Percentiles rank a stretch among this genome's conserved stretches.
phyloP scores from a whole-genome alignment of 1,284 basidiomycete genomes.

The Ganoderma meredithae region DNA sequence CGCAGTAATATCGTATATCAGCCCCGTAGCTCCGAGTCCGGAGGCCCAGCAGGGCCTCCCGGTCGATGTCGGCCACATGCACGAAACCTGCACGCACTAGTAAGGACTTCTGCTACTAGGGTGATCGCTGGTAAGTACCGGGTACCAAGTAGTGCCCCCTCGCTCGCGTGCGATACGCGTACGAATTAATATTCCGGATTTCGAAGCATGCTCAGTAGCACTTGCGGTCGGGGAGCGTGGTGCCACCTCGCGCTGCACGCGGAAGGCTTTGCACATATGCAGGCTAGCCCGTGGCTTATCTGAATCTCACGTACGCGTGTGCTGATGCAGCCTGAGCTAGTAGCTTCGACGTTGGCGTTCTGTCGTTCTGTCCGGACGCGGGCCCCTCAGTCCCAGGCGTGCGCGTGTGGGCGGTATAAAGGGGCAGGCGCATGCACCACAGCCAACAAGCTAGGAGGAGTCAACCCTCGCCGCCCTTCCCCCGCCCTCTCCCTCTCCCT shows the following conservation, averaged over 20 bases:
- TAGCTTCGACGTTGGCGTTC: background rate
- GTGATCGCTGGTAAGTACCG: too few relatives aligned
- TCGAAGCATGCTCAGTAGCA: too few relatives aligned
- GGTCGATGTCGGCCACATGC: too few relatives aligned
- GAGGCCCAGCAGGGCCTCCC: background rate
- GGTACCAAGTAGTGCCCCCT: too few relatives aligned
- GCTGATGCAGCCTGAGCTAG: background rate
- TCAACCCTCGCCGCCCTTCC: too few relatives aligned
- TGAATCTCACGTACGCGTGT: background rate
- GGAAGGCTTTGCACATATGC: conserved; percentile 5
- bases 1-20: background rate
- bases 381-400: background rate
- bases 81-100: too few relatives aligned
- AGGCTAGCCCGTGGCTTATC: background rate
- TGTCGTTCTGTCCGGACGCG: background rate
- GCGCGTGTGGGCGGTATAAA: background rate
- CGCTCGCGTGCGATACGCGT: conserved; percentile 7
- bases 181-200: too few relatives aligned
- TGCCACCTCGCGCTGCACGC: too few relatives aligned
- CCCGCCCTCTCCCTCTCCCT: too few relatives aligned
- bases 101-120: too few relatives aligned
- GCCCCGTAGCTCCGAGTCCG: background rate
- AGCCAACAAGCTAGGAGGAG: too few relatives aligned
- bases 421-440: too few relatives aligned
- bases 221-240: background rate